These are phyloP conservation scores for Cladorrhinum sp. DNA, from an alignment of 2,329 filamentous ascomycete species.

Conservation along the genomic window DNA sequence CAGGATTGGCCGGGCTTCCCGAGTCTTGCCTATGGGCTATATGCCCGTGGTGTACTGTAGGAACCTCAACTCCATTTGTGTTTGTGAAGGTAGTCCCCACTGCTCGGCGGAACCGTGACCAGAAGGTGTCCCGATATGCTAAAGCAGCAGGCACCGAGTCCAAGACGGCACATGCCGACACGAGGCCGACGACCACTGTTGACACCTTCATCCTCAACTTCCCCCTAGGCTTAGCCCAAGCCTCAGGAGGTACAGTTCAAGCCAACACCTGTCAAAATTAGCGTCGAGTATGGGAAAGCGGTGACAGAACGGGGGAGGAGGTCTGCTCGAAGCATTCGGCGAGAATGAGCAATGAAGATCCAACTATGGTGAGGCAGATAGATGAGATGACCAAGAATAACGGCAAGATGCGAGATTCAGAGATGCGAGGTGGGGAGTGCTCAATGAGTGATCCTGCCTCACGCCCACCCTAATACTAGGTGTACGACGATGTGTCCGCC, in stretches of 20 bases:
- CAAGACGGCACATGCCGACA: slow-evolving; percentile 34
- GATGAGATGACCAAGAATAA: not conserved
- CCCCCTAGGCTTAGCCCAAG: not conserved
- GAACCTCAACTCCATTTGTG: not conserved
- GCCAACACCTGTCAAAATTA: not conserved
- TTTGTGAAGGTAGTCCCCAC: slow-evolving; percentile 10
- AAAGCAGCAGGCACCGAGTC: slow-evolving; percentile 22
- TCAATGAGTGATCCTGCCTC: not conserved
- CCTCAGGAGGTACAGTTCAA: not conserved
- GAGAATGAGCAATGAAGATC: not conserved
- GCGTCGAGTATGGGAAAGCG: not conserved
- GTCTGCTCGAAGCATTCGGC: not conserved
- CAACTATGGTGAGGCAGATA: not conserved
- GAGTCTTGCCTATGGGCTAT: slow-evolving; percentile 1
- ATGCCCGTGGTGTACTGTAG: not conserved
- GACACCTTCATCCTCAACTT: slow-evolving; percentile 37
- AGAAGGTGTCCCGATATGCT: slow-evolving; percentile 20
- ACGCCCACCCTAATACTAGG: not conserved
- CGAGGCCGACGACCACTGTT: slow-evolving; percentile 32
- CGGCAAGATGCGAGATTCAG: not conserved
- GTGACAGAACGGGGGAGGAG: not conserved
- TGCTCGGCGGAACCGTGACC: slow-evolving; percentile 23
- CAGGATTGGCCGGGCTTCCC: not conserved
- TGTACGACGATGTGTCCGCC: not conserved
- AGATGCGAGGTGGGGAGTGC: not conserved